Evolutionary conservation across 306 rosid species (phyloP), one percentile per base, ranked within the genome.

Genomic region (Quercus engelmannii): DNA sequence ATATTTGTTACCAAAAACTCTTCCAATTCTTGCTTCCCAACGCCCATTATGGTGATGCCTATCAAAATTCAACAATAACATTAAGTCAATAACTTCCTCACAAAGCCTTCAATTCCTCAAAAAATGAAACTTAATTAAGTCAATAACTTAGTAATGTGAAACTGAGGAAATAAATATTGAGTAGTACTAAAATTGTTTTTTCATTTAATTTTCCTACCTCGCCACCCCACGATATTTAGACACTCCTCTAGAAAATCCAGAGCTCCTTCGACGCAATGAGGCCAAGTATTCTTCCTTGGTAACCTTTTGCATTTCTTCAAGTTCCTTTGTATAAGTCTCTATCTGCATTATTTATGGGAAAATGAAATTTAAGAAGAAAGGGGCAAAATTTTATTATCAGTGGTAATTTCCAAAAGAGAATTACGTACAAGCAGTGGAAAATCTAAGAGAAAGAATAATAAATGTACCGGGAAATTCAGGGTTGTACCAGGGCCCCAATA

Each of bases 11-110:
- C 99, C 98, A 2, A 86, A 73, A 0, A 93, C 97, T 76, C 97
- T 83, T 79, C 99, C 99, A 75, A 96, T 93, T 55, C 99, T 83
- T n/a, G 99, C 99, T 84, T 96, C 99, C 99, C 99, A 96, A 14
- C 99, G 86, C 0, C 98, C 98, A 28, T 95, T 95, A 55, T 95
- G 98, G 68, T 96, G 99, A 87, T 96, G 99, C 79, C 99, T 89
- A 74, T 43, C 62, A 63, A 82, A 73, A 54, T 80, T 20, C 31
- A 55, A 3, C 30, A 30, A 18, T 5, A 49, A 49, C 54, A 49
- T 49, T 49, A 3, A 49, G 54, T 12, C 54, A 49, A 49, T 49
- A 10, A 49, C 14, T 13, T 41, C 46, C 46, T 49, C 54, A 49
- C 54, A 49, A 49, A 49, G 54, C 17, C 54, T 49, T 49, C 17